Conservation (phyloP, 2,329 filamentous ascomycete genomes). For the Neofusicoccum parvum region DNA sequence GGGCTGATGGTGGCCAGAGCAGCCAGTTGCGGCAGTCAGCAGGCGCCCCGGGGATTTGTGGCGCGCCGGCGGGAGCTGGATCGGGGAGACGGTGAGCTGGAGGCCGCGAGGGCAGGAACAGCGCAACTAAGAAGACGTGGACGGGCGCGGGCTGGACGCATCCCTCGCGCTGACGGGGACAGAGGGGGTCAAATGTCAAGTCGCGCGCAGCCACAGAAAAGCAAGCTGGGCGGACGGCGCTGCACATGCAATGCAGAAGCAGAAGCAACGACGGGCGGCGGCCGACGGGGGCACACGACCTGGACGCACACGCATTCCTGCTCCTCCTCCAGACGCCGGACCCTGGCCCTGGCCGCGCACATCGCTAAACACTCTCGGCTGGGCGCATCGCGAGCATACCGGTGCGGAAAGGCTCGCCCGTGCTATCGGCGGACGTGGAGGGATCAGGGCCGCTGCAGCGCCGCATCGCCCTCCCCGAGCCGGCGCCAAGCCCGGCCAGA, state of each 20-base stretch:
- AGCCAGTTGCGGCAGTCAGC: slow-evolving; percentile 4
- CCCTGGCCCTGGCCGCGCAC: neutral
- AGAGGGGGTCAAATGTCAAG: neutral
- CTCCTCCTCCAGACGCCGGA: neutral
- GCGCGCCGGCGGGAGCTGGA: slow-evolving; percentile 4
- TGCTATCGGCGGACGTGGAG: neutral
- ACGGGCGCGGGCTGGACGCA: neutral
- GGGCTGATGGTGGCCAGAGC: slow-evolving; percentile 8
- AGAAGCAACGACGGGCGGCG: slow-evolving; percentile 17
- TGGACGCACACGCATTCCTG: slow-evolving; percentile 4
- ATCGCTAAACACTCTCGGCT: slow-evolving; percentile 10
- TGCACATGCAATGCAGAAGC: slow-evolving; percentile 16
- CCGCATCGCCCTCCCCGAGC: slow-evolving; percentile 1
- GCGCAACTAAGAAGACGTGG: neutral
- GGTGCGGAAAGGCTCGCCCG: neutral
- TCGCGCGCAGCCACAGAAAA: slow-evolving; percentile 12
- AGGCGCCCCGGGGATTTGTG: neutral
- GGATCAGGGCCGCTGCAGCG: slow-evolving; percentile 3
- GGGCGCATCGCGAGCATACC: slow-evolving; percentile 4
- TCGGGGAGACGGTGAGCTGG: slow-evolving; percentile 5
- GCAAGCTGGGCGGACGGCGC: slow-evolving; percentile 3
- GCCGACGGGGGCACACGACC: slow-evolving; percentile 6
- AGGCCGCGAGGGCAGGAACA: neutral
- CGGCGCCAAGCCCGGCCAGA: slow-evolving; percentile 4
- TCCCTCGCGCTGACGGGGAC: too few relatives aligned